A percentile compares a stretch with the other conserved stretches of the same genome.
These are phyloP conservation scores for Mucor indicus DNA, from an alignment of 371 early-diverging fungal species.

Conservation along the genomic window DNA sequence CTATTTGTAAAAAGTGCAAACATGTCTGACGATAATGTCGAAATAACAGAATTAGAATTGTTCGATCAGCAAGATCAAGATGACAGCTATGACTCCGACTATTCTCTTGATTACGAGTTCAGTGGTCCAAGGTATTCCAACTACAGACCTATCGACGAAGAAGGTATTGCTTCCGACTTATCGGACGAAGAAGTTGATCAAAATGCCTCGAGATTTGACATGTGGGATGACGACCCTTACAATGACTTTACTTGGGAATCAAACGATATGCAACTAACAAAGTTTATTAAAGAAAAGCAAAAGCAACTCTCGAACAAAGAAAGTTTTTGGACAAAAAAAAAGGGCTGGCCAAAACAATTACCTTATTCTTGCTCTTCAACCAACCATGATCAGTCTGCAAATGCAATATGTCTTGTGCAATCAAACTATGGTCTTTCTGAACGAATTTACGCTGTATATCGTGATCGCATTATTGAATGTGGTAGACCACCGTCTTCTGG, in stretches of 20 bases:
- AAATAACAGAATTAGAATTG: conserved; percentile 4
- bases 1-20: neutral
- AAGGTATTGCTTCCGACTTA: conserved; percentile 37
- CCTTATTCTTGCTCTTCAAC: conserved; percentile 46
- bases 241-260: conserved; percentile 50
- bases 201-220: conserved; percentile 31
- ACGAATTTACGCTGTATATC: conserved; percentile 42
- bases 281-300: conserved; percentile 28
- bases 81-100: conserved; percentile 31
- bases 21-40: neutral
- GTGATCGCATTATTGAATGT: conserved; percentile 44
- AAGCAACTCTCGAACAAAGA: conserved; percentile 12
- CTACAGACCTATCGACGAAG: conserved; percentile 25
- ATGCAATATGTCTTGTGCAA: conserved; percentile 39
- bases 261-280: conserved; percentile 43
- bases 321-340: conserved; percentile 39
- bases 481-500: conserved; percentile 19
- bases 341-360: conserved; percentile 47
- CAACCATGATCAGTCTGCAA: conserved; percentile 52
- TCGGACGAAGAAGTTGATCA: conserved; percentile 16
- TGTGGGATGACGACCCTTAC: conserved; percentile 52
- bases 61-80: conserved; percentile 12
- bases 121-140: conserved; percentile 39
- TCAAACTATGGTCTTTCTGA: conserved; percentile 47
- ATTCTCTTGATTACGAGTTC: conserved; percentile 44